Evolutionary conservation across 2,329 filamentous ascomycete genomes (phyloP), one percentile per base, ranked within the genome.

Genomic region (Rhinocladiella similis): DNA sequence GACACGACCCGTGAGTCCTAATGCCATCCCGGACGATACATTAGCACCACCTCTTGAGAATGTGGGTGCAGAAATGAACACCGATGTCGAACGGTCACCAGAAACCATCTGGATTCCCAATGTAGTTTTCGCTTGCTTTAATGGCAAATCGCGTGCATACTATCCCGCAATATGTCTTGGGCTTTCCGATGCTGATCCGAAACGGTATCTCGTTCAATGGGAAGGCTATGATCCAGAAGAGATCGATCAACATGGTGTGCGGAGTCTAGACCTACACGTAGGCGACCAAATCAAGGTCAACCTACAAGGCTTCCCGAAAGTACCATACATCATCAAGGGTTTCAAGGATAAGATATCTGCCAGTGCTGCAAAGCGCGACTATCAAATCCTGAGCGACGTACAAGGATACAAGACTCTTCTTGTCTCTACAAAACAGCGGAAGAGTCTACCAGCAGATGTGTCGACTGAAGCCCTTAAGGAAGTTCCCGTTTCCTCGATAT

Each of bases 151-250:
- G 47, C 76, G 77, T 51, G 75, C 72, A n/a, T 86, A 80, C 66
- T 85, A 83, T 65, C 82, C 84, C 47, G 84, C 81, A 7, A 82
- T 77, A n/a, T 86, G 79, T 63, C 67, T 84, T 33, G 80, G 78
- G 2, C 71, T 69, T 14, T 71, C 77, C 18, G 67, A 72, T 43
- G 65, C 69, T 2, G 67, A 71, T 10, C 64, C 69, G 0, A 71
- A 76, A 49, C 76, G 75, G 27, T 78, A 80, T 62, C 68, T 72
- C 13, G 71, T 80, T 20, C 70, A 73, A 47, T 79, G 79, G 58
- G 75, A 76, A 60, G 76, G 77, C 49, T 74, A 72, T 53, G 62
- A 62, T 18, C 70, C 73, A 3, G 67, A 75, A 47, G 74, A 73
- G 20, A 68, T 80, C 3, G 66, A 72, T 36, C 67, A 66, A 36